Conservation (phyloP, 495 filamentous ascomycete species). For the Podospora fimiseda region DNA sequence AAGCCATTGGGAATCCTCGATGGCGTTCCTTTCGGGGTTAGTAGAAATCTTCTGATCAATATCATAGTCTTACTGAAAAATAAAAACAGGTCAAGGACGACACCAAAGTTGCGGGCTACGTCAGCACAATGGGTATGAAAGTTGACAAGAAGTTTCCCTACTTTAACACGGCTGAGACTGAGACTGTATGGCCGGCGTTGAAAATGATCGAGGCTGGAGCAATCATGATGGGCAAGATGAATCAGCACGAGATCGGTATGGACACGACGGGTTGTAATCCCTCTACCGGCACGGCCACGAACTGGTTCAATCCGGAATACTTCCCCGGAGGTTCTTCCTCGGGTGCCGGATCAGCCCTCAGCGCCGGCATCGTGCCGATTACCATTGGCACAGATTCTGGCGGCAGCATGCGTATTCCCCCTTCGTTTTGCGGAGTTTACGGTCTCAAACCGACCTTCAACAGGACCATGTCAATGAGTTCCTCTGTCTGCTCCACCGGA, state of each 20-base stretch:
- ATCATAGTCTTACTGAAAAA: too few species aligned
- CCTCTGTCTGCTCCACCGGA: slow-evolving; percentile 61
- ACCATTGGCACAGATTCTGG: slow-evolving; percentile 78
- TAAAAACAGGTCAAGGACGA: slow-evolving; percentile 97
- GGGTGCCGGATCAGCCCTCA: slow-evolving; percentile 72
- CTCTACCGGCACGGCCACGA: slow-evolving; percentile 69
- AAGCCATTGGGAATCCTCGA: slow-evolving; percentile 62
- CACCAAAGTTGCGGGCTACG: slow-evolving; percentile 66
- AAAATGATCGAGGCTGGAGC: slow-evolving; percentile 73
- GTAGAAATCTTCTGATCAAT: too few species aligned
- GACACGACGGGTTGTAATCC: slow-evolving; percentile 45
- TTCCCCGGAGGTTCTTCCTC: slow-evolving; percentile 89
- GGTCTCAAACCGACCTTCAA: slow-evolving; percentile 81
- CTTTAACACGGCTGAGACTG: slow-evolving; percentile 24
- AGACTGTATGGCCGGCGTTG: slow-evolving; percentile 62
- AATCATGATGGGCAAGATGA: slow-evolving; percentile 76
- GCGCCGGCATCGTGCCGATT: slow-evolving; percentile 71
- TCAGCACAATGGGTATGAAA: slow-evolving; percentile 51
- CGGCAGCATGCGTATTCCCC: slow-evolving; percentile 76
- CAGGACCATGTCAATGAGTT: slow-evolving; percentile 54
- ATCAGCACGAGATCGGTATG: slow-evolving; percentile 84
- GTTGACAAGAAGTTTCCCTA: slow-evolving; percentile 31
- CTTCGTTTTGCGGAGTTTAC: slow-evolving; percentile 78
- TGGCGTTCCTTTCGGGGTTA: slow-evolving; percentile 76
- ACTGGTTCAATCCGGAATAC: slow-evolving; percentile 73